Conservation (phyloP, 139 green algal genomes). For the Chlamydomonas sphaeroides region DNA sequence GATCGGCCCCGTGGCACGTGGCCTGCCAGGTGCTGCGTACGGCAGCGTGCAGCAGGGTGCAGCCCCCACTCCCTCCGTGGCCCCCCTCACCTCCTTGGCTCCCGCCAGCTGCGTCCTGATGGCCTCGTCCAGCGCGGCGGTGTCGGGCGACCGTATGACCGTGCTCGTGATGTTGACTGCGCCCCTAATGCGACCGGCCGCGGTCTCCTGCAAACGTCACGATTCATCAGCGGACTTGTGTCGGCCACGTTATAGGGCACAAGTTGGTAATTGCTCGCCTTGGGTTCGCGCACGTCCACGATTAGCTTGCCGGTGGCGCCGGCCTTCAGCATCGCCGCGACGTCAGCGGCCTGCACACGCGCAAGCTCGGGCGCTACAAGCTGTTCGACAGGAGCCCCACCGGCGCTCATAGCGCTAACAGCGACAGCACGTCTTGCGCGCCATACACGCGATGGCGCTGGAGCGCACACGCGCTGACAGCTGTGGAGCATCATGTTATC, state of each 20-base stretch:
- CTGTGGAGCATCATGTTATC: too few species aligned
- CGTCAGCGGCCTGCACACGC: not conserved
- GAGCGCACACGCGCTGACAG: too few species aligned
- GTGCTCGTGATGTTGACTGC: not conserved
- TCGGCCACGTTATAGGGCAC: too few species aligned
- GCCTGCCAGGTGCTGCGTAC: too few species aligned
- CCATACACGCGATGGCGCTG: too few species aligned
- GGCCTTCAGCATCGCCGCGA: not conserved
- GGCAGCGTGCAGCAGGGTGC: too few species aligned
- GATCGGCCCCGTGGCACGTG: too few species aligned
- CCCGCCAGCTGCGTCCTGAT: conserved; percentile 4
- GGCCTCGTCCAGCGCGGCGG: not conserved
- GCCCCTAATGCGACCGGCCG: not conserved
- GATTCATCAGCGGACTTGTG: too few species aligned
- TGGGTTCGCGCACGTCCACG: conserved; percentile 10
- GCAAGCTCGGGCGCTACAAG: conserved; percentile 8
- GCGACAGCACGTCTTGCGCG: too few species aligned
- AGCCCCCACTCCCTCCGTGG: too few species aligned
- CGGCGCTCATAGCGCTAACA: too few species aligned
- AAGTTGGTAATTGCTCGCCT: not conserved
- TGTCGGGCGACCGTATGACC: not conserved
- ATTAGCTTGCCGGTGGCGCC: not conserved
- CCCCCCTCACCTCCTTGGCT: conserved; percentile 3
- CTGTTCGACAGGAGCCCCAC: too few species aligned
- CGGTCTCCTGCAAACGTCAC: not conserved